Conservation (phyloP, 805 yeast genomes). For the Candida loeiensis region DNA sequence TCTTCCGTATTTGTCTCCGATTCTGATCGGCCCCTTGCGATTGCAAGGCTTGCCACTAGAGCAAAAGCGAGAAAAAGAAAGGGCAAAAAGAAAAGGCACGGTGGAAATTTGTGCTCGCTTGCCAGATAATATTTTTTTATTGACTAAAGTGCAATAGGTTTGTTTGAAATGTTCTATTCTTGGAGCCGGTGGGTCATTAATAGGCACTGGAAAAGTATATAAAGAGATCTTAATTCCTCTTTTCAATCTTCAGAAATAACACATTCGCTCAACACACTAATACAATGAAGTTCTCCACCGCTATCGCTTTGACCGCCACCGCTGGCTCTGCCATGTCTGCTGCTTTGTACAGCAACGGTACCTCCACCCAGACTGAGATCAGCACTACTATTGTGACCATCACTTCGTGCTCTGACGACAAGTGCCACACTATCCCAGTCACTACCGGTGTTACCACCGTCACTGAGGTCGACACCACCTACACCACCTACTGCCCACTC, state of each 20-base stretch:
- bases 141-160: not conserved
- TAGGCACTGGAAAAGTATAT: constrained; percentile 4
- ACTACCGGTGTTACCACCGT: constrained; percentile 25
- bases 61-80: not conserved
- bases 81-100: not conserved
- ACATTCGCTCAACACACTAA: constrained; percentile 6
- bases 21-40: not conserved
- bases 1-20: too few relatives aligned
- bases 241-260: constrained; percentile 1
- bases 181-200: not conserved
- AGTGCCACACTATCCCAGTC: constrained; percentile 19
- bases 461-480: constrained; percentile 17
- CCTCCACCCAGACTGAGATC: constrained; percentile 12
- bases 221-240: not conserved
- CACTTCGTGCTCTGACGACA: constrained; percentile 27
- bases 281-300: constrained; percentile 29
- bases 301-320: constrained; percentile 9
- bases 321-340: constrained; percentile 9
- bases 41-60: not conserved
- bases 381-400: constrained; percentile 25
- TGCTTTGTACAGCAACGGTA: constrained; percentile 17
- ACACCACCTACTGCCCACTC: constrained; percentile 25
- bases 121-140: not conserved
- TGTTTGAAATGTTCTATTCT: not conserved
- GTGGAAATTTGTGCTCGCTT: not conserved